Percentiles rank a stretch among this genome's conserved stretches.
Evolutionary conservation across 2,329 filamentous ascomycete genomes (phyloP).

Genomic region (Coccinonectria pachysandricola): DNA sequence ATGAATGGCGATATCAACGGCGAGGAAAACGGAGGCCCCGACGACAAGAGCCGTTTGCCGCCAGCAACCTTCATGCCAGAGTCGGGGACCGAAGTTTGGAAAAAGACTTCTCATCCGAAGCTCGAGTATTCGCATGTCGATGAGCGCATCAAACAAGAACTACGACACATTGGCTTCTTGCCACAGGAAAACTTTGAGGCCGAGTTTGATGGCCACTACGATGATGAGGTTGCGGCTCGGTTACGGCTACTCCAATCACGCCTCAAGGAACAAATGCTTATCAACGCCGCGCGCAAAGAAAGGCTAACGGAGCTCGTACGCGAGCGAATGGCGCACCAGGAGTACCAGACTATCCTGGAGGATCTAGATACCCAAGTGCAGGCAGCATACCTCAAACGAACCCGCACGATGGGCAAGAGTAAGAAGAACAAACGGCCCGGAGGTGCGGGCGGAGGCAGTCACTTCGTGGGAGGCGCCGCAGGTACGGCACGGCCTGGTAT

Average conservation of each 20-base stretch:
- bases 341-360: slow-evolving; percentile 93
- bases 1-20: slow-evolving; percentile 39
- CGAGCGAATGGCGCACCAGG: slow-evolving; percentile 90
- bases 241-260: slow-evolving; percentile 75
- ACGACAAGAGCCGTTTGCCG: slow-evolving; percentile 35
- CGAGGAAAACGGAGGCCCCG: slow-evolving; percentile 22
- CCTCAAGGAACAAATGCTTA: slow-evolving; percentile 70
- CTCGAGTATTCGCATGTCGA: slow-evolving; percentile 82
- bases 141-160: slow-evolving; percentile 81
- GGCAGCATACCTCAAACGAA: slow-evolving; percentile 89
- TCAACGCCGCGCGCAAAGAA: slow-evolving; percentile 85
- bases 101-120: slow-evolving; percentile 62
- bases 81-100: slow-evolving; percentile 65
- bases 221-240: slow-evolving; percentile 88
- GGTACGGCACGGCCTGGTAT: slow-evolving; percentile 68
- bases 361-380: slow-evolving; percentile 94
- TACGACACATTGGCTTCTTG: slow-evolving; percentile 83
- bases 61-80: slow-evolving; percentile 75
- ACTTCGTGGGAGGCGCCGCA: slow-evolving; percentile 47
- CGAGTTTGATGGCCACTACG: slow-evolving; percentile 81
- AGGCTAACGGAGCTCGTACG: slow-evolving; percentile 78
- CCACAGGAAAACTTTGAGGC: slow-evolving; percentile 53
- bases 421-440: slow-evolving; percentile 80
- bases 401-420: slow-evolving; percentile 84
- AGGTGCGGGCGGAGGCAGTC: slow-evolving; percentile 62